These are phyloP conservation scores for Aspergillus sp. DNA, from an alignment of 2,329 filamentous ascomycete genomes.

Conservation along the genomic window DNA sequence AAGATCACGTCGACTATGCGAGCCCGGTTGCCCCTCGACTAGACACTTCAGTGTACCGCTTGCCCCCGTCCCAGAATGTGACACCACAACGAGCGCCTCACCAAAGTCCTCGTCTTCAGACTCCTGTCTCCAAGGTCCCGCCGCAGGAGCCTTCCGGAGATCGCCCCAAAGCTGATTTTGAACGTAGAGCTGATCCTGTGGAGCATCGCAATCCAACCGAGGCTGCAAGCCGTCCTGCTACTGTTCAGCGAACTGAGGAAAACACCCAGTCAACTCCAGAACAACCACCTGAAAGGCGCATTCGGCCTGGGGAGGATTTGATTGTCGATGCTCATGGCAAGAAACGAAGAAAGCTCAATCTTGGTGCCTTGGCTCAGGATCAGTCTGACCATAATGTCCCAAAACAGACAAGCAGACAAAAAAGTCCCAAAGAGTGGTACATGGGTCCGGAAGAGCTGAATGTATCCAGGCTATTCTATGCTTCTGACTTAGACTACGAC, in stretches of 20 bases:
- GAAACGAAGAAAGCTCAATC: constrained; percentile 34
- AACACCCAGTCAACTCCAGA: background rate
- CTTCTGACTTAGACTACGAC: constrained; percentile 31
- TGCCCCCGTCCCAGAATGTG: background rate
- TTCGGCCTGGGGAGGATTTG: constrained; percentile 26
- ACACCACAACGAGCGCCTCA: background rate
- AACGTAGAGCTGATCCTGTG: background rate
- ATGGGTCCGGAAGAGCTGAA: constrained; percentile 42
- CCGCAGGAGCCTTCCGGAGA: background rate
- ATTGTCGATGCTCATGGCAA: constrained; percentile 29
- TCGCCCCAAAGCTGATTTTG: background rate
- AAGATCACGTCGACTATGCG: background rate
- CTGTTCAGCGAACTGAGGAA: background rate
- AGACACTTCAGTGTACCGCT: background rate
- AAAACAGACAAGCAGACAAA: background rate
- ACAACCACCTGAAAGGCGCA: background rate
- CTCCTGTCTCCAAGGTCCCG: background rate
- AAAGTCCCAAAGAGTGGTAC: constrained; percentile 32
- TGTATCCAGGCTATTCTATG: constrained; percentile 48
- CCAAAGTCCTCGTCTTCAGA: background rate
- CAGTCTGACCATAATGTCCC: background rate
- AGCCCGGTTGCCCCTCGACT: background rate
- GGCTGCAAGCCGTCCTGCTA: background rate
- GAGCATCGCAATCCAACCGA: background rate
- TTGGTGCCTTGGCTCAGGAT: constrained; percentile 11